phyloP scores from a whole-genome alignment of 2,329 filamentous ascomycete species.

The Phialemoniopsis sp. region DNA sequence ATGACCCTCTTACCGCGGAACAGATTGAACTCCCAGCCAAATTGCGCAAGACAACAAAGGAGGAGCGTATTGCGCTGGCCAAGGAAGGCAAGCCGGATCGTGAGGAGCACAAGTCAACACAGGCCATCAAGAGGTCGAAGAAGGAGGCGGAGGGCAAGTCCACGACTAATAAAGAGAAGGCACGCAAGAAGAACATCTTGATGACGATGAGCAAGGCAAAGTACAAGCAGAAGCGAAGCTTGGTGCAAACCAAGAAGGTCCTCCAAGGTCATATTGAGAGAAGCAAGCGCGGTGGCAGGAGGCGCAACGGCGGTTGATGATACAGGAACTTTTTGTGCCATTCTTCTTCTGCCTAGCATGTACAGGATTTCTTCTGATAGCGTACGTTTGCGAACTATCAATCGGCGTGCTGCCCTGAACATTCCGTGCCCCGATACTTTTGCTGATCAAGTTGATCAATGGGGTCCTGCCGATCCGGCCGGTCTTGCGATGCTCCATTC shows the following conservation, averaged over 20 bases:
- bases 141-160: conserved; percentile 90
- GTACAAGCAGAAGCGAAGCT: conserved; percentile 89
- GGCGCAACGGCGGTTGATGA: conserved; percentile 61
- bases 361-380: too few species aligned
- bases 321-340: too few species aligned
- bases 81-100: conserved; percentile 76
- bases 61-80: conserved; percentile 81
- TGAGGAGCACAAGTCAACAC: conserved; percentile 78
- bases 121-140: conserved; percentile 79
- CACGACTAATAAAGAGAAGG: conserved; percentile 96
- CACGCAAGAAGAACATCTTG: conserved; percentile 94
- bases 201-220: conserved; percentile 98
- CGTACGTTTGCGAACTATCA: too few species aligned
- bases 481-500: too few species aligned
- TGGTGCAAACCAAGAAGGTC: conserved; percentile 79
- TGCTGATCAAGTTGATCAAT: too few species aligned
- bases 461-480: too few species aligned
- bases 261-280: conserved; percentile 78
- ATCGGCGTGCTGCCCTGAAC: too few species aligned
- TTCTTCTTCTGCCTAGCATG: too few species aligned
- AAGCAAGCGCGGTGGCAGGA: conserved; percentile 77
- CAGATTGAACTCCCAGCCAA: conserved; percentile 85
- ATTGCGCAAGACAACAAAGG: conserved; percentile 81
- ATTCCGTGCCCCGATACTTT: too few species aligned
- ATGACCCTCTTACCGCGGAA: conserved; percentile 85